Conservation (phyloP, 148 eudicot genomes). For the Spergularia marina region DNA sequence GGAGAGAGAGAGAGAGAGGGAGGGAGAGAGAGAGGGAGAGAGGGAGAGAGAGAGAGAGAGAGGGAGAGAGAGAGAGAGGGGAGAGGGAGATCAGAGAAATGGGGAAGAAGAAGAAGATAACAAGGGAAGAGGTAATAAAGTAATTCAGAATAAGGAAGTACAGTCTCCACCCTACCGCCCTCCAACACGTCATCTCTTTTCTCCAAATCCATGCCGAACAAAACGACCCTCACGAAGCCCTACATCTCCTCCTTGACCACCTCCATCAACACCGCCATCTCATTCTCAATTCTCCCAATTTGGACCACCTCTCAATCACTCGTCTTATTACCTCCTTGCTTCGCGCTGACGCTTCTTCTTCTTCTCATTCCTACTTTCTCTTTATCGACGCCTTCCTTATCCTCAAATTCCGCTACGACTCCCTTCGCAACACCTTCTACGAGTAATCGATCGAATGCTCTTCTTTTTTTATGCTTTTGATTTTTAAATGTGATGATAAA, state of each 20-base stretch:
- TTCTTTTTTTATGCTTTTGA: no score
- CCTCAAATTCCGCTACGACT: constrained; percentile 71
- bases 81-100: background rate
- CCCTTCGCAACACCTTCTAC: constrained; percentile 54
- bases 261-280: constrained; percentile 44
- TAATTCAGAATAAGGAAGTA: constrained; percentile 64
- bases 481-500: no score
- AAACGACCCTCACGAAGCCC: constrained; percentile 57
- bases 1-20: no score
- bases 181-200: constrained; percentile 51
- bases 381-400: constrained; percentile 60
- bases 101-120: constrained; percentile 27
- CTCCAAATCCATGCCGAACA: constrained; percentile 34
- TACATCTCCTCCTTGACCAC: constrained; percentile 74
- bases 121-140: constrained; percentile 55
- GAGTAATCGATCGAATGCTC: constrained; percentile 33
- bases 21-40: no score
- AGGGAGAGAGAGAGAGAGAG: no score
- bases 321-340: no score
- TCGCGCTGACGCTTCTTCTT: background rate
- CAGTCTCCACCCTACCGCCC: constrained; percentile 72
- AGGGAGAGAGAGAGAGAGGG: no score
- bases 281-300: no score
- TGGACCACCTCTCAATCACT: no score
- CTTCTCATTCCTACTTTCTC: constrained; percentile 41